Evolutionary conservation across 495 filamentous ascomycete genomes (phyloP), one percentile per base, ranked within the genome.

Genomic region (Penicillium lividum): DNA sequence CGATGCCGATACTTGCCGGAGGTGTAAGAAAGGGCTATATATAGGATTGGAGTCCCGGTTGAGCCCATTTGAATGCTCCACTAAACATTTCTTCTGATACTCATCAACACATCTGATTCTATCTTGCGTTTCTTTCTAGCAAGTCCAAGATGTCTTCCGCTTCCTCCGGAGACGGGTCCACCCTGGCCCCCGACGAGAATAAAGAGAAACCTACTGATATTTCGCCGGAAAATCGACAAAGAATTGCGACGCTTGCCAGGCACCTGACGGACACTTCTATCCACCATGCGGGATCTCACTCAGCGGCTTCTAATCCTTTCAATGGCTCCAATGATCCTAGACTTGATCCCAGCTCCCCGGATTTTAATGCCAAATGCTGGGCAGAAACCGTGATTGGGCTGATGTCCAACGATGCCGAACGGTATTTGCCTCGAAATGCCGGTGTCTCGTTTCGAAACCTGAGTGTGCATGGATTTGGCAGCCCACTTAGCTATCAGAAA

Each of bases 331-430:
- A 44, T 7, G 22, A 18, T 7, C 16, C 42, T 3, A 25, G 3
- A 16, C 34, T 53, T 29, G 51, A 53, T n/a, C 51, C 51, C 0
- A 43, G 25, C 15, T 53, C 50, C 22, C 25, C 13, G 22, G n/a
- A 30, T 15, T 53, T 43, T 13, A 15, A 11, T 28, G 34, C 51
- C 9, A 44, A 7, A 7, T 9, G 30, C 18, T 43, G 34, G 51
- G 51, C 36, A 1, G 22, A 42, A 31, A 53, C 22, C 28, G 16
- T 53, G 1, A 3, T 53, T 2, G 8, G 3, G 15, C 27, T 76
- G 49, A 73, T 69, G 51, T 78, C 74, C 63, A 73, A 77, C 22
- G 74, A 81, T 33, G 53, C 59, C 6, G 53, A 57, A 10, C 54
- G 56, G 28, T 65, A 58, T 46, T 50, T 57, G 8, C 53, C 56